Evolutionary conservation across 129 eudicot genomes (phyloP).

Genomic region (Rutidosis leptorrhynchoides): DNA sequence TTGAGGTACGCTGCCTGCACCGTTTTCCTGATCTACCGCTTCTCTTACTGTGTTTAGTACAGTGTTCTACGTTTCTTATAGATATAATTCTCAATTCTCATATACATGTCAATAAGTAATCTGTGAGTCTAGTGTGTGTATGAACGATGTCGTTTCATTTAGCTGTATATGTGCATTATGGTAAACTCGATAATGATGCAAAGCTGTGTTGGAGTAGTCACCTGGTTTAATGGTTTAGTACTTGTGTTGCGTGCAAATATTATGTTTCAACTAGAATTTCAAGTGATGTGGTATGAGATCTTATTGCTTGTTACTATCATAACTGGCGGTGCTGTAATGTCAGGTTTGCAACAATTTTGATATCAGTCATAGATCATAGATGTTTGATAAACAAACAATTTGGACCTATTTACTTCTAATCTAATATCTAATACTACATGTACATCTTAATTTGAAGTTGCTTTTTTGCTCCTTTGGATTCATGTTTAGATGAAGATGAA

Average conservation of each 20-base stretch:
- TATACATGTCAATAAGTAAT: constrained; percentile 23
- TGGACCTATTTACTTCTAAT: no score
- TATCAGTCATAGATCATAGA: no score
- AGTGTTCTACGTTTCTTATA: constrained; percentile 8
- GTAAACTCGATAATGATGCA: constrained; percentile 14
- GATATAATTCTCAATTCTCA: constrained; percentile 11
- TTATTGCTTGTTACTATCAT: no score
- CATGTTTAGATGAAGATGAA: no score
- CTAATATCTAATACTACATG: no score
- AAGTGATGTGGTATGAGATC: no score
- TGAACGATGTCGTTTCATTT: constrained; percentile 22
- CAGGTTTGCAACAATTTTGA: no score
- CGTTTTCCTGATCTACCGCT: constrained; percentile 4
- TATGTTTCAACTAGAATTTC: no score
- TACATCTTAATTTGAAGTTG: no score
- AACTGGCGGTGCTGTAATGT: no score
- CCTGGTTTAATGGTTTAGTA: not conserved
- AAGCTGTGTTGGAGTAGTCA: constrained; percentile 17
- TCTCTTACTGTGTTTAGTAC: constrained; percentile 5
- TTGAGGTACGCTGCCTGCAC: constrained; percentile 25
- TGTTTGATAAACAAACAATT: no score
- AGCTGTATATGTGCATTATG: constrained; percentile 23
- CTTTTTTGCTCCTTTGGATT: no score
- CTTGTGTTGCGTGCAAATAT: not conserved
- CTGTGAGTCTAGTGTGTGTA: constrained; percentile 28